Evolutionary conservation across 2,329 filamentous ascomycete species (phyloP).

Genomic region (Beauveria bassiana): DNA sequence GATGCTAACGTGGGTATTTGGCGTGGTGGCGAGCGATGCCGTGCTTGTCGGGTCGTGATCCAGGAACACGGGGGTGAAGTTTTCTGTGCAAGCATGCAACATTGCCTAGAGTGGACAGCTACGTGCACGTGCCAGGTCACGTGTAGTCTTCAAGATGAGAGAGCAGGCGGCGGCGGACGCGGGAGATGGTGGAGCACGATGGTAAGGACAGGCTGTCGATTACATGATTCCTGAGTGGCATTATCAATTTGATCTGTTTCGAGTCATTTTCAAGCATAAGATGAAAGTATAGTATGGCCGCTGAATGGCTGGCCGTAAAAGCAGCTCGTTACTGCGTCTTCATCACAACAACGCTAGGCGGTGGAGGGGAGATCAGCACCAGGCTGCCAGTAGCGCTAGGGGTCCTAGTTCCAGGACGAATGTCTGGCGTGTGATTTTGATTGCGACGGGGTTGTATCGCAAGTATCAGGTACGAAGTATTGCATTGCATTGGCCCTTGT

Average conservation of each 20-base stretch:
- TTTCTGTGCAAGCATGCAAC: conserved; percentile 10
- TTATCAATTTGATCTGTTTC: neutral
- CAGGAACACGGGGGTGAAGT: conserved; percentile 9
- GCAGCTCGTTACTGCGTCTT: neutral
- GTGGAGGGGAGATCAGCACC: conserved; percentile 4
- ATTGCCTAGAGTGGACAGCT: conserved; percentile 8
- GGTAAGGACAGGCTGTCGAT: neutral
- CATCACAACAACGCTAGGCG: neutral
- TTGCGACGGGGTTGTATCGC: neutral
- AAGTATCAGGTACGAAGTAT: neutral
- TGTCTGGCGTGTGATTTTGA: neutral
- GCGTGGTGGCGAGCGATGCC: neutral
- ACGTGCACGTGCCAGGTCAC: conserved; percentile 3
- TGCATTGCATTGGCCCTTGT: neutral
- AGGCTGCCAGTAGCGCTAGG: neutral
- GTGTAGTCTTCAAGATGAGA: neutral
- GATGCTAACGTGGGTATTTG: neutral
- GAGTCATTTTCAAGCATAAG: neutral
- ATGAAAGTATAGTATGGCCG: neutral
- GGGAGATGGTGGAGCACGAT: neutral
- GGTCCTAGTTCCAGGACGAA: neutral
- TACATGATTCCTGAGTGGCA: neutral
- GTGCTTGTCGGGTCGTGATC: neutral
- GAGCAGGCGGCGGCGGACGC: neutral
- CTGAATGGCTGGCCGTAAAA: neutral